Percentiles rank a stretch among this genome's conserved stretches.
Evolutionary conservation across 441 rosid species (phyloP).

Genomic region (Gossypium aridum): DNA sequence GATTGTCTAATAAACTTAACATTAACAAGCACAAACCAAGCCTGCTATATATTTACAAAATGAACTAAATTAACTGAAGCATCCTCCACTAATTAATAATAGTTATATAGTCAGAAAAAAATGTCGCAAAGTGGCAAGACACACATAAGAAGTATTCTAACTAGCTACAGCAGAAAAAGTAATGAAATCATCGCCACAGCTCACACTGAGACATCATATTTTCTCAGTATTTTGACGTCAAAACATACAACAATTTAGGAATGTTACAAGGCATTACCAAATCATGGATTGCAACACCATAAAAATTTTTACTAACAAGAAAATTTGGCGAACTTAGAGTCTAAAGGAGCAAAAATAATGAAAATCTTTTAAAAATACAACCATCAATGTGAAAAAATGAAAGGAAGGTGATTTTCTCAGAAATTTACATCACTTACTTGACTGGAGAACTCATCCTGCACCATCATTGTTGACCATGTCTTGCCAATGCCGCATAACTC

Average conservation of each 20-base stretch:
- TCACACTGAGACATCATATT: constrained; percentile 5
- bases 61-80: constrained; percentile 9
- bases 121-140: neutral
- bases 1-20: neutral
- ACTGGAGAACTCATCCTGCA: constrained; percentile 27
- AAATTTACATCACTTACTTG: constrained; percentile 37
- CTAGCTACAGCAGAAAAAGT: neutral
- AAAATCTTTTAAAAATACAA: constrained; percentile 1
- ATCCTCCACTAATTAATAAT: neutral
- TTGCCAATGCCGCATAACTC: constrained; percentile 18
- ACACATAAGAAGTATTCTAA: neutral
- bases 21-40: neutral
- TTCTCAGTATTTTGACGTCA: constrained; percentile 13
- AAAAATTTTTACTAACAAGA: constrained; percentile 6
- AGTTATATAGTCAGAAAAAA: constrained; percentile 2
- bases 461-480: constrained; percentile 29
- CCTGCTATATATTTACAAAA: neutral
- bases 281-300: neutral
- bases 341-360: neutral
- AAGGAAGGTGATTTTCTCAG: constrained; percentile 12
- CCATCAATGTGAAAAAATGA: constrained; percentile 13
- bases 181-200: constrained; percentile 1
- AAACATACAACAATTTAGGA: neutral
- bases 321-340: constrained; percentile 3
- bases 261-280: neutral